Percentiles rank a stretch among this genome's conserved stretches.
These are phyloP conservation scores for Trichoderma sp. DNA, from an alignment of 2,329 filamentous ascomycete species.

Conservation along the genomic window DNA sequence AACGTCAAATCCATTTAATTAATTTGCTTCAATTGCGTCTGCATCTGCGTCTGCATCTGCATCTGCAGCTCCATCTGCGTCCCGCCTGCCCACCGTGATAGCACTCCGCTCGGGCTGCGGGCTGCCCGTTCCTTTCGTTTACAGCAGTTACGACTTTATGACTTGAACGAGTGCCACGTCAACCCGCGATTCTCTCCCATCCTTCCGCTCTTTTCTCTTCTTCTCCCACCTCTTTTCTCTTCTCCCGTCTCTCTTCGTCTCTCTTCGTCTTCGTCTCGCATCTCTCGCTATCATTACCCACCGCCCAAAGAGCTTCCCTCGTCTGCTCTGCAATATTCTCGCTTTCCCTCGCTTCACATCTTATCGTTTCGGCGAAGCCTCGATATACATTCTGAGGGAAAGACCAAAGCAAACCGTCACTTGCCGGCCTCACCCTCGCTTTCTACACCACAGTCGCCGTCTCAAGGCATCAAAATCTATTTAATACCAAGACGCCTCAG, in stretches of 20 bases:
- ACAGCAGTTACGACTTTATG: conserved; percentile 15
- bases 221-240: neutral
- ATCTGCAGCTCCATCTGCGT: conserved; percentile 6
- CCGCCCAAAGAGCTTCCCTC: neutral
- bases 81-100: conserved; percentile 7
- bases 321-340: neutral
- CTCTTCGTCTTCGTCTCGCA: neutral
- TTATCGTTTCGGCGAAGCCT: neutral
- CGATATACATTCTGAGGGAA: conserved; percentile 1
- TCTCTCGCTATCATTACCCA: neutral
- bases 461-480: neutral
- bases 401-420: neutral
- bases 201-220: neutral
- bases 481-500: neutral
- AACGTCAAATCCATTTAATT: too few species aligned
- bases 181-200: neutral
- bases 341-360: conserved; percentile 5
- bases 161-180: conserved; percentile 10
- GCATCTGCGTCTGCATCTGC: neutral
- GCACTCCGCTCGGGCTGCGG: conserved; percentile 1
- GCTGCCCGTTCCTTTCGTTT: neutral
- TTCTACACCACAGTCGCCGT: neutral
- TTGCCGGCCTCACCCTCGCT: neutral
- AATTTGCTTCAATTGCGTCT: too few species aligned
- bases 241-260: neutral